Base-by-base conservation (phyloP, 371 early-diverging fungal species). In the Syncephalastrum monosporum region DNA sequence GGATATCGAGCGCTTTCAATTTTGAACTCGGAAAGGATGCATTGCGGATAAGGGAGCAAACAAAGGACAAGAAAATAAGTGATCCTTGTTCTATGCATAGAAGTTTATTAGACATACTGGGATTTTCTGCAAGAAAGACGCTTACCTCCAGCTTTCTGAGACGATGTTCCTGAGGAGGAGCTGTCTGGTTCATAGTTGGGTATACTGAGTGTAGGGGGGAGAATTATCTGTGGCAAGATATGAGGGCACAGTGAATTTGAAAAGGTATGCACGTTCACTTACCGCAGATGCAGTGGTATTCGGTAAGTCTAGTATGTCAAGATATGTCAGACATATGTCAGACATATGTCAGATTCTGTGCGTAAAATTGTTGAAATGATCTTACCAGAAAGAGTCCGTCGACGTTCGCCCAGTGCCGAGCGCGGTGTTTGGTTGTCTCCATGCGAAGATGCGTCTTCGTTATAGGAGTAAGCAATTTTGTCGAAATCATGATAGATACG, bases 401-500 rank as follows among this genome's bases (percentile, higher is more conserved):
- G 59, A 15, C 63, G 57, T 41, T 68, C 64, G n/a, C 62, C 62
- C 0, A 55, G 42, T 1, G 13, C 42, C 5, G 47, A 23, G n/a
- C 24, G 54, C 12, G 27, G 27, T 17, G 43, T 23, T 23, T 41
- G 24, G 15, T 51, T 17, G 41, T 12, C 42, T 25, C 49, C 50
- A 21, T 14, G 12, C 55, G 27, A 33, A 10, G 38, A 12, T 10
- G 60, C 51, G 4, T 68, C 69, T 17, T 60, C 63, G 5, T 67
- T 61, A 42, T 51, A 54, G n/a, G 77, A 79, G 57, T 76, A 71
- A 33, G 84, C 85, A 29, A 92, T 89, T 46, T 82, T 81, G 63
- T 84, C 88, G 63, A 91, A 90, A 56, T 94, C 93, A 47, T 78
- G 66, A 63, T 86, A 89, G 16, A 94, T 79, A 1, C 84, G 65